Conservation (phyloP, 768 basidiomycete genomes). For the Leccinum boreale region DNA sequence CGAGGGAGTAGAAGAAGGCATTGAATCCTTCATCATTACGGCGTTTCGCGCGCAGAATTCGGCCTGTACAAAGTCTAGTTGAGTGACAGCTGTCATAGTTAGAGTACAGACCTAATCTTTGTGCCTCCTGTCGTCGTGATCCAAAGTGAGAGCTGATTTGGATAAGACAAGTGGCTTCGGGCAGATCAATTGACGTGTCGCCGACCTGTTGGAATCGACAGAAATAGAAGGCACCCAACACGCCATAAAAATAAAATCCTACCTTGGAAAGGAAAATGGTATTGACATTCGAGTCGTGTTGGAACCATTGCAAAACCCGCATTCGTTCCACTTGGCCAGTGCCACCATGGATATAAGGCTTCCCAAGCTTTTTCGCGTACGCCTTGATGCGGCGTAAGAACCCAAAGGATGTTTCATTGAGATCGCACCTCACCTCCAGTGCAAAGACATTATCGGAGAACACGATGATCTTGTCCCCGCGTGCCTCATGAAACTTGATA, state of each 20-base stretch:
- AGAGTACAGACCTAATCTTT: slow-evolving; percentile 70
- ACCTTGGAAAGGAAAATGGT: slow-evolving; percentile 99
- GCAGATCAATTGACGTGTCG: slow-evolving; percentile 97
- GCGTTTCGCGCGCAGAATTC: slow-evolving; percentile 94
- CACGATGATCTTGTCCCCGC: slow-evolving; percentile 99
- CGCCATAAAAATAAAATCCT: slow-evolving; percentile 19
- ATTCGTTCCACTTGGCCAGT: slow-evolving; percentile 95
- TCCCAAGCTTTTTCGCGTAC: slow-evolving; percentile 90
- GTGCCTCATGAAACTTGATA: slow-evolving; percentile 95
- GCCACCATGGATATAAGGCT: slow-evolving; percentile 94
- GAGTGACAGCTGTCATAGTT: slow-evolving; percentile 14
- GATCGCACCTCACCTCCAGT: slow-evolving; percentile 65
- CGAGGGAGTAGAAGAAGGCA: slow-evolving; percentile 98
- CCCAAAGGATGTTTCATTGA: not conserved
- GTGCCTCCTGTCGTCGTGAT: slow-evolving; percentile 96
- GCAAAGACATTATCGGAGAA: slow-evolving; percentile 99
- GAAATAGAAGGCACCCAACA: slow-evolving; percentile 12
- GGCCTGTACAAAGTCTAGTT: slow-evolving; percentile 48
- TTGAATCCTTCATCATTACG: slow-evolving; percentile 99
- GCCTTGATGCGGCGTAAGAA: slow-evolving; percentile 44
- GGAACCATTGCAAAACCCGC: slow-evolving; percentile 92
- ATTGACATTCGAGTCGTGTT: slow-evolving; percentile 92
- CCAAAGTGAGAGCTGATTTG: slow-evolving; percentile 99
- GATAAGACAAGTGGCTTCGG: slow-evolving; percentile 98
- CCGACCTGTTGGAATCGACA: slow-evolving; percentile 61